A percentile compares a stretch with the other conserved stretches of the same genome.
These are phyloP conservation scores for Gilbertella persicaria DNA, from an alignment of 371 early-diverging fungal species.

Conservation along the genomic window DNA sequence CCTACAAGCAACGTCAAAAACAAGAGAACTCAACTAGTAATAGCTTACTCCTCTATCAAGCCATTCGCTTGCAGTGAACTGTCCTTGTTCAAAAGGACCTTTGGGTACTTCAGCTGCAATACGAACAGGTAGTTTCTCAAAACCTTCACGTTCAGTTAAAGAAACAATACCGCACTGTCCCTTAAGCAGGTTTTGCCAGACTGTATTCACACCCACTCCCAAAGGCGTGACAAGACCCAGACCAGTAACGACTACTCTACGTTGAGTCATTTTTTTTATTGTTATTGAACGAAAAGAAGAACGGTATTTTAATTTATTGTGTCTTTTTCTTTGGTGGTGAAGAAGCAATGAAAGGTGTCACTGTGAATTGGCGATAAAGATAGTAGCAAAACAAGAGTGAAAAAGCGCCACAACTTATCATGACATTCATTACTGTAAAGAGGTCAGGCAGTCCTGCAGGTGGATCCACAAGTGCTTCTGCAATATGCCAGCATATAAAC, in stretches of 20 bases:
- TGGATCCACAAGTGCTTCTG: slow-evolving; percentile 58
- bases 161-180: slow-evolving; percentile 81
- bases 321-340: slow-evolving; percentile 3
- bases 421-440: slow-evolving; percentile 76
- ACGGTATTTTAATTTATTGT: slow-evolving; percentile 1
- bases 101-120: slow-evolving; percentile 79
- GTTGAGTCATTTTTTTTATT: slow-evolving; percentile 10
- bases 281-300: not conserved
- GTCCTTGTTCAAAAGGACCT: slow-evolving; percentile 53
- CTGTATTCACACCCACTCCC: slow-evolving; percentile 72
- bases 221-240: slow-evolving; percentile 94
- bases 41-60: slow-evolving; percentile 65
- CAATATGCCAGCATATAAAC: slow-evolving; percentile 61
- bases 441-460: slow-evolving; percentile 81
- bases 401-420: slow-evolving; percentile 71
- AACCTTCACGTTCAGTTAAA: slow-evolving; percentile 46
- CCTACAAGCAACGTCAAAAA: slow-evolving; percentile 42
- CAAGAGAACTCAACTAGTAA: not conserved
- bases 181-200: slow-evolving; percentile 77
- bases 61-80: slow-evolving; percentile 74
- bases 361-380: slow-evolving; percentile 59
- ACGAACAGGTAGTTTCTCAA: slow-evolving; percentile 72
- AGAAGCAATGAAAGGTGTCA: slow-evolving; percentile 2
- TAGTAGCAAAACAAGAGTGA: slow-evolving; percentile 60
- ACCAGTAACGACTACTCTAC: slow-evolving; percentile 92